These are phyloP conservation scores for Eimeria maxima DNA, from an alignment of 169 alveolate genomes.

Conservation along the genomic window DNA sequence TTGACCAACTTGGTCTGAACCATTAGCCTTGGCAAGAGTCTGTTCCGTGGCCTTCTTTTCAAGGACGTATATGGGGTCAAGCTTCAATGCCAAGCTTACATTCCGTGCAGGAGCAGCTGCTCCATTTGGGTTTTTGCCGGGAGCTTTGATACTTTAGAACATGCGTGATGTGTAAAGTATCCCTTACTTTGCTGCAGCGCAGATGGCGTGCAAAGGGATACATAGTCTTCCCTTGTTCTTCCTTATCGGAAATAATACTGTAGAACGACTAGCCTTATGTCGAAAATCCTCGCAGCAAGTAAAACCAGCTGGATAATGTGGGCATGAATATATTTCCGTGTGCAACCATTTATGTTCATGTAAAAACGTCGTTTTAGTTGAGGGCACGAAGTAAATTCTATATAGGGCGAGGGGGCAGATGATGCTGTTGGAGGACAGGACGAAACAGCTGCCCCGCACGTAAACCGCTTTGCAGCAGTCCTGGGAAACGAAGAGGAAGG, in stretches of 20 bases:
- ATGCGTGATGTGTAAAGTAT: neutral
- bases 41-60: neutral
- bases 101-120: neutral
- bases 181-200: neutral
- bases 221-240: neutral
- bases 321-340: neutral
- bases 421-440: neutral
- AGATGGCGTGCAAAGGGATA: neutral
- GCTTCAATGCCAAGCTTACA: conserved; percentile 1
- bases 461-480: neutral
- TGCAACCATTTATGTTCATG: neutral
- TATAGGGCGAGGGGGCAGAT: neutral
- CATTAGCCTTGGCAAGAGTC: neutral
- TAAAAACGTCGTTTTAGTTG: neutral
- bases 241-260: neutral
- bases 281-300: neutral
- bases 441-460: neutral
- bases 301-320: neutral
- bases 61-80: neutral
- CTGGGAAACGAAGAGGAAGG: neutral
- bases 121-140: neutral
- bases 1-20: neutral
- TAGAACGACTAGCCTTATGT: neutral
- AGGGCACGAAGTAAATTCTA: neutral
- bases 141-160: neutral